Percentiles rank a stretch among this genome's conserved stretches.
Conservation (phyloP, 768 basidiomycete genomes). For the Tulasnella sp. region DNA sequence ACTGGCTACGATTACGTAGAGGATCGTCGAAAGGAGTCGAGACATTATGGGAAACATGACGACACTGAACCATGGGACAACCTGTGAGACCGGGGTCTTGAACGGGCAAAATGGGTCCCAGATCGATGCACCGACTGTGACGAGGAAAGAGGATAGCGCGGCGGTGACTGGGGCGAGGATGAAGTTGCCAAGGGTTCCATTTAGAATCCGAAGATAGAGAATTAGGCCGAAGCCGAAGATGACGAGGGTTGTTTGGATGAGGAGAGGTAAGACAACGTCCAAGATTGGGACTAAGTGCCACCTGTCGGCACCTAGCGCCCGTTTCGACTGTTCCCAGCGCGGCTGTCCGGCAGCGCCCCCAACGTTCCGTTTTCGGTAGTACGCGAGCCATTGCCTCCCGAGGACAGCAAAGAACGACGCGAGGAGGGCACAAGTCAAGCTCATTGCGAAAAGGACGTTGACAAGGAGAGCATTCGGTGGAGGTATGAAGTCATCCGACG, state of each 20-base stretch:
- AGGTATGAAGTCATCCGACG: conserved; percentile 6
- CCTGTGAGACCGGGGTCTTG: conserved; percentile 18
- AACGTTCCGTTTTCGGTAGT: conserved; percentile 6
- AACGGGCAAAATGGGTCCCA: conserved; percentile 22
- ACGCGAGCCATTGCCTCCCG: conserved; percentile 33
- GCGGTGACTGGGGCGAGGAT: background rate
- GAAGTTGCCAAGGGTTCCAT: conserved; percentile 9
- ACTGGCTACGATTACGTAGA: background rate
- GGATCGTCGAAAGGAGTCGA: background rate
- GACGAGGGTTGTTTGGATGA: conserved; percentile 24
- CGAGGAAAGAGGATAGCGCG: background rate
- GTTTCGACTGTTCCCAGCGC: background rate
- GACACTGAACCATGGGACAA: background rate
- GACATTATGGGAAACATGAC: background rate
- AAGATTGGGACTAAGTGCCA: conserved; percentile 18
- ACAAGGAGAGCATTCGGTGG: conserved; percentile 13
- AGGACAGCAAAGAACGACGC: conserved; percentile 13
- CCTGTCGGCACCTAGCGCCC: conserved; percentile 10
- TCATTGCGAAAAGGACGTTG: conserved; percentile 19
- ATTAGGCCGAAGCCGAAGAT: conserved; percentile 26
- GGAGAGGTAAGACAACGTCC: conserved; percentile 14
- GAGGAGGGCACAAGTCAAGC: conserved; percentile 25
- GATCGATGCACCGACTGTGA: conserved; percentile 19
- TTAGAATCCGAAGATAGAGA: conserved; percentile 7
- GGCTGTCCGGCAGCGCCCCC: background rate